Conservation (phyloP, 2,329 filamentous ascomycete genomes). For the Sclerotinia subarctica region DNA sequence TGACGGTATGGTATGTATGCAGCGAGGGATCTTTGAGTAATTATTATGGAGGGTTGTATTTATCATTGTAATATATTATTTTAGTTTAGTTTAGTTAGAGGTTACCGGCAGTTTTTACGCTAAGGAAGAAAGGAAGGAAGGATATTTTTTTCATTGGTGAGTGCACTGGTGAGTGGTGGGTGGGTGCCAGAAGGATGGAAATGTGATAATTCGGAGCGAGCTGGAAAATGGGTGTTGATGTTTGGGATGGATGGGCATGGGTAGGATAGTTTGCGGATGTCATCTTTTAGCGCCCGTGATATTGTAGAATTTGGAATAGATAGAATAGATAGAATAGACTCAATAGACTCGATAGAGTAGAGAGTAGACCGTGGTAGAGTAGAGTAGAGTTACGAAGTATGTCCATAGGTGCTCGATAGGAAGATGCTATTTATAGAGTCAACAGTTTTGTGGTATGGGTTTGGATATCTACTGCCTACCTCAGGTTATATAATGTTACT, state of each 20-base stretch:
- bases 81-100: not conserved
- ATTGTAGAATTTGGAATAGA: not conserved
- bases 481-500: too few relatives aligned
- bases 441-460: too few relatives aligned
- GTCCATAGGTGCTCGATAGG: too few relatives aligned
- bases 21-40: not conserved
- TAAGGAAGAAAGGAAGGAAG: not conserved
- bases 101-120: not conserved
- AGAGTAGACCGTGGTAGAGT: not conserved
- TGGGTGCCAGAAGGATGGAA: conserved; percentile 15
- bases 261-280: conserved; percentile 7
- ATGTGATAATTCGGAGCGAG: not conserved
- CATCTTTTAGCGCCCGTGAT: conserved; percentile 17
- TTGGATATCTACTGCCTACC: too few relatives aligned
- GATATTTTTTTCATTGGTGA: not conserved
- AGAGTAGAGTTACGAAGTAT: not conserved
- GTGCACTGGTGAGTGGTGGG: not conserved
- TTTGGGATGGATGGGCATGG: not conserved
- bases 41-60: too few relatives aligned
- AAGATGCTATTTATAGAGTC: conserved; percentile 7
- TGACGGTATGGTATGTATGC: too few relatives aligned
- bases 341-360: not conserved
- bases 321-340: too few relatives aligned
- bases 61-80: too few relatives aligned
- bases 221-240: not conserved